Percentiles rank a stretch among this genome's conserved stretches.
phyloP scores from a whole-genome alignment of 2,329 filamentous ascomycete genomes.

The Apiospora rasikravindrae region DNA sequence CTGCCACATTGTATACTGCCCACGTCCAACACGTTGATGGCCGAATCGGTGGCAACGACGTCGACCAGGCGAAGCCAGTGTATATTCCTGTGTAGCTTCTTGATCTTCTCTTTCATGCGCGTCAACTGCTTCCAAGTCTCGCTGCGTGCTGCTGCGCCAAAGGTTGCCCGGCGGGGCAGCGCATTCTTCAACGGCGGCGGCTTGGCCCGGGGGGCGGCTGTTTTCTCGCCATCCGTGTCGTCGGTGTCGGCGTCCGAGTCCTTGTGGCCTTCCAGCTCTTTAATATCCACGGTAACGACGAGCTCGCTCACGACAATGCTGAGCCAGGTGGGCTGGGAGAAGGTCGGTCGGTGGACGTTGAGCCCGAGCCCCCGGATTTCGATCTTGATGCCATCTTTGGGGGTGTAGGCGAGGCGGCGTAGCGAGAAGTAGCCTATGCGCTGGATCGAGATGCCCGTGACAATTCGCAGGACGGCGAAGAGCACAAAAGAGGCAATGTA shows the following conservation, averaged over 20 bases:
- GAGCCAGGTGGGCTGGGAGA: slow-evolving; percentile 95
- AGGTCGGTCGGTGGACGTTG: slow-evolving; percentile 89
- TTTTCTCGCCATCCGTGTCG: slow-evolving; percentile 35
- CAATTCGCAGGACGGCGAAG: slow-evolving; percentile 89
- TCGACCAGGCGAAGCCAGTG: slow-evolving; percentile 91
- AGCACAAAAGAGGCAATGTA: slow-evolving; percentile 93
- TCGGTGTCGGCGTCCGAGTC: slow-evolving; percentile 33
- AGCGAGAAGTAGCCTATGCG: slow-evolving; percentile 92
- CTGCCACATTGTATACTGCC: slow-evolving; percentile 85
- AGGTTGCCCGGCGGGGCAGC: slow-evolving; percentile 36
- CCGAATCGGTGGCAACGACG: slow-evolving; percentile 81
- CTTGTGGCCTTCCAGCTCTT: slow-evolving; percentile 63
- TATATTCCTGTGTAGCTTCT: slow-evolving; percentile 83
- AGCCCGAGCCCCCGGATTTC: slow-evolving; percentile 89
- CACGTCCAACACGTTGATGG: slow-evolving; percentile 77
- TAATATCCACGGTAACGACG: slow-evolving; percentile 80
- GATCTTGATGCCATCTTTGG: slow-evolving; percentile 85
- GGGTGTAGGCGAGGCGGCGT: slow-evolving; percentile 87
- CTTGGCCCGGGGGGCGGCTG: slow-evolving; percentile 26
- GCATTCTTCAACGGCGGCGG: slow-evolving; percentile 34
- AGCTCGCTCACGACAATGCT: slow-evolving; percentile 88
- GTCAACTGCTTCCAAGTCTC: slow-evolving; percentile 83
- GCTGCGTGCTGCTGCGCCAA: slow-evolving; percentile 54
- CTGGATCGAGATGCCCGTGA: slow-evolving; percentile 95
- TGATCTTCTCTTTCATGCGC: slow-evolving; percentile 81